Evolutionary conservation across 192 early-diverging fungal species (phyloP).

Genomic region (Coemansia sp.): DNA sequence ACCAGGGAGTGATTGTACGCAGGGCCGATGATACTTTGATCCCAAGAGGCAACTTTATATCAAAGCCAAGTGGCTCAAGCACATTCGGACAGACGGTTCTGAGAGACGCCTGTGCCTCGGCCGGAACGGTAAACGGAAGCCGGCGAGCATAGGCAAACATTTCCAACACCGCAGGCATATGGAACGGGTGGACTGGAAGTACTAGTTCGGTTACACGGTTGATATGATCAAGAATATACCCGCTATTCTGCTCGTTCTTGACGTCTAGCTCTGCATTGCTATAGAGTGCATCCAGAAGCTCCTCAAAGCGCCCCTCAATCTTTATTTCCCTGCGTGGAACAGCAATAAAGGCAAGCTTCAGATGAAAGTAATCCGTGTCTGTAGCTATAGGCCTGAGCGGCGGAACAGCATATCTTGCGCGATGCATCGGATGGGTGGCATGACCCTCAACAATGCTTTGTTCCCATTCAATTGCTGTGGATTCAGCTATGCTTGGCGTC

Average conservation of each 20-base stretch:
- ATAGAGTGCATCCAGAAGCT: slow-evolving; percentile 38
- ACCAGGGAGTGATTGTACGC: slow-evolving; percentile 68
- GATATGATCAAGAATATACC: slow-evolving; percentile 26
- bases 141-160: slow-evolving; percentile 50
- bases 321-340: slow-evolving; percentile 47
- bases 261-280: slow-evolving; percentile 15
- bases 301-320: slow-evolving; percentile 55
- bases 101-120: slow-evolving; percentile 62
- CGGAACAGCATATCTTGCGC: slow-evolving; percentile 57
- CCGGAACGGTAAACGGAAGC: slow-evolving; percentile 44
- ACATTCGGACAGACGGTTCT: slow-evolving; percentile 56
- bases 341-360: slow-evolving; percentile 53
- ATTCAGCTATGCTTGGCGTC: slow-evolving; percentile 33
- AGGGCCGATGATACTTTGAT: slow-evolving; percentile 65
- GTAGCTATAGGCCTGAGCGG: slow-evolving; percentile 56
- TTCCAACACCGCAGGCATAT: slow-evolving; percentile 59
- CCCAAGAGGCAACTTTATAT: slow-evolving; percentile 63
- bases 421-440: slow-evolving; percentile 72
- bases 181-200: slow-evolving; percentile 63
- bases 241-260: slow-evolving; percentile 9
- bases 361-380: slow-evolving; percentile 43
- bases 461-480: slow-evolving; percentile 64
- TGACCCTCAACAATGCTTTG: slow-evolving; percentile 67
- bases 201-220: slow-evolving; percentile 43
- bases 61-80: slow-evolving; percentile 25